Base-by-base conservation (phyloP, 176 grass and related monocot genomes). In the Musa schizocarpa region DNA sequence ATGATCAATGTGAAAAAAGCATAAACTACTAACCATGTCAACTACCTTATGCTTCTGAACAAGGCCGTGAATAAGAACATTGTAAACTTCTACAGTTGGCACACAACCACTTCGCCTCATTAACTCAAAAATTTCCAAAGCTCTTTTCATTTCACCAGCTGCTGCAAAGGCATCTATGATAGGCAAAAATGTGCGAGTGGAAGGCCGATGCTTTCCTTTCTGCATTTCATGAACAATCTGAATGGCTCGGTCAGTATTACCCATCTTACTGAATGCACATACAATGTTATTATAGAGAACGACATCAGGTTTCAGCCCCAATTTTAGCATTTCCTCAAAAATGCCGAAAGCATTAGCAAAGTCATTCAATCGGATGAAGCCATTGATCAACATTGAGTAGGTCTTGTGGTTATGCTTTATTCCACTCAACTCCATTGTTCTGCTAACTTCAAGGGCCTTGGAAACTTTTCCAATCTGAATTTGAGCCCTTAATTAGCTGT, bases 181-280 rank as follows among this genome's bases (percentile, higher is more conserved):
- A 50, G 95, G 95, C 73, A 91, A 83, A 84, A 98, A 98, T 82
- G 90, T 90, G 66, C 95, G 83, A 86, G 89, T 87, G 75, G 90
- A 93, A 75, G 88, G 82, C 65, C 84, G 88, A 72, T 89, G 80
- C 58, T 83, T 85, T 69, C 91, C 95, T 70, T 83, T 98, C 63
- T 88, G 74, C 95, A 98, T 94, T 83, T 89, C 92, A 85, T 91
- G 86, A 52, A 94, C 87, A 81, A 98, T 85, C 53, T 84, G 77
- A 80, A 94, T 83, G 48, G 90, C 95, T 61, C 88, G 80, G 76
- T 94, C 88, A 75, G 88, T 91, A 68, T 98, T 93, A 74, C 90
- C 88, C 90, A 98, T 98, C 84, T 89, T 94, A 87, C 95, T 93
- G 69, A 98, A 98, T 90, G 90, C 95, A 74, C 92, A 86, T 87